phyloP scores from a whole-genome alignment of 2,329 filamentous ascomycete genomes.

The Tricladium varicosporioides region DNA sequence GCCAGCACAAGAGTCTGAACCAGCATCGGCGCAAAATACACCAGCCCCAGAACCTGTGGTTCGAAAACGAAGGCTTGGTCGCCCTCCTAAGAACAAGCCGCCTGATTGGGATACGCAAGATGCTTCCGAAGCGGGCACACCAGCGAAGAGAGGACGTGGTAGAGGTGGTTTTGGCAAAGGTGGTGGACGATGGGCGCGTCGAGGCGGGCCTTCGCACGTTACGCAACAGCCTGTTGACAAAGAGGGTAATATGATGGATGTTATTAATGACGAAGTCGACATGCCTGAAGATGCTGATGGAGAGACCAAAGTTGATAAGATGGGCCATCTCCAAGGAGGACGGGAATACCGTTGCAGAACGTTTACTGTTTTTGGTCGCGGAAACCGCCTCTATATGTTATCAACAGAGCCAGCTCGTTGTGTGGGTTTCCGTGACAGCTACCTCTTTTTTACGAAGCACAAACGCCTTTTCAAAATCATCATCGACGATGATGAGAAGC shows the following conservation, averaged over 20 bases:
- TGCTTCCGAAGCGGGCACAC: conserved; percentile 47
- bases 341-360: conserved; percentile 94
- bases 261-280: conserved; percentile 87
- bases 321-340: conserved; percentile 76
- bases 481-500: conserved; percentile 95
- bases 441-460: conserved; percentile 98
- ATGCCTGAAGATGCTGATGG: conserved; percentile 85
- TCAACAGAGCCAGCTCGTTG: conserved; percentile 96
- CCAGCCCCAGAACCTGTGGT: conserved; percentile 52
- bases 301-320: conserved; percentile 89
- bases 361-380: conserved; percentile 84
- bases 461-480: conserved; percentile 97
- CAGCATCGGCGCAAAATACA: conserved; percentile 37
- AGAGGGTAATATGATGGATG: conserved; percentile 87
- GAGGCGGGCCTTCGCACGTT: conserved; percentile 68
- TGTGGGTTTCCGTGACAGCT: conserved; percentile 95
- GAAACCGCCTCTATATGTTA: conserved; percentile 91
- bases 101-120: conserved; percentile 70
- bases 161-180: conserved; percentile 54
- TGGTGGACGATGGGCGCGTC: conserved; percentile 65
- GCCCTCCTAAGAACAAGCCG: conserved; percentile 80
- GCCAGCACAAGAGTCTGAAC: conserved; percentile 48
- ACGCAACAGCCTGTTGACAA: conserved; percentile 87
- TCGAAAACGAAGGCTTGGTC: conserved; percentile 73
- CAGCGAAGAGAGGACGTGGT: conserved; percentile 60